Evolutionary conservation across 371 early-diverging fungal species (phyloP).

Genomic region (Syncephalis plumigaleata): DNA sequence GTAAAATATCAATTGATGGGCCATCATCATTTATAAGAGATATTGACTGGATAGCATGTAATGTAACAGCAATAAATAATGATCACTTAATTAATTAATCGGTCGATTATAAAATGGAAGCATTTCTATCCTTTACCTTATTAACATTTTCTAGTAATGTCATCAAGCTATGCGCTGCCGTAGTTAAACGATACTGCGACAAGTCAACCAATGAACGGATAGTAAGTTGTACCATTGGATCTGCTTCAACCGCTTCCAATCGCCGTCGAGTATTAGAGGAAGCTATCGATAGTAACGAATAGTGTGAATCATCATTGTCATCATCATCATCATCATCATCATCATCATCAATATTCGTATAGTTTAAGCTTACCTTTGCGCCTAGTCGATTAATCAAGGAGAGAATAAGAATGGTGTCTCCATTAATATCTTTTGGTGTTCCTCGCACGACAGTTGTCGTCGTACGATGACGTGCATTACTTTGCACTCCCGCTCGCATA

Average conservation of each 20-base stretch:
- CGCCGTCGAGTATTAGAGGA: slow-evolving; percentile 28
- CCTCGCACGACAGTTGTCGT: too few species aligned
- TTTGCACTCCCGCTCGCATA: too few species aligned
- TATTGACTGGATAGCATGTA: too few species aligned
- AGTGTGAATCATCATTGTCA: too few species aligned
- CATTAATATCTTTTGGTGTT: not conserved
- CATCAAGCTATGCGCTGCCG: slow-evolving; percentile 28
- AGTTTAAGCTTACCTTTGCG: slow-evolving; percentile 15
- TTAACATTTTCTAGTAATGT: slow-evolving; percentile 35
- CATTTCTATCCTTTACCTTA: slow-evolving; percentile 26
- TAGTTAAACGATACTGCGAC: slow-evolving; percentile 38
- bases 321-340: not conserved
- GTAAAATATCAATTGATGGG: not conserved
- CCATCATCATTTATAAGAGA: not conserved
- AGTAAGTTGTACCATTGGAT: slow-evolving; percentile 49
- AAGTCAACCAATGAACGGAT: slow-evolving; percentile 43
- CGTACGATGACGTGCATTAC: too few species aligned
- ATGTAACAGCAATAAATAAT: too few species aligned
- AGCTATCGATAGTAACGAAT: slow-evolving; percentile 1
- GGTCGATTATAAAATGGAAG: not conserved
- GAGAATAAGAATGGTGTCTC: slow-evolving; percentile 13
- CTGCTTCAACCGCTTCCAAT: slow-evolving; percentile 35
- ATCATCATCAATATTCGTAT: not conserved
- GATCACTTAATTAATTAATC: not conserved
- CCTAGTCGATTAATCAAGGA: slow-evolving; percentile 29